Evolutionary conservation across 2,329 filamentous ascomycete genomes (phyloP).

Genomic region (Botrytis cinerea): DNA sequence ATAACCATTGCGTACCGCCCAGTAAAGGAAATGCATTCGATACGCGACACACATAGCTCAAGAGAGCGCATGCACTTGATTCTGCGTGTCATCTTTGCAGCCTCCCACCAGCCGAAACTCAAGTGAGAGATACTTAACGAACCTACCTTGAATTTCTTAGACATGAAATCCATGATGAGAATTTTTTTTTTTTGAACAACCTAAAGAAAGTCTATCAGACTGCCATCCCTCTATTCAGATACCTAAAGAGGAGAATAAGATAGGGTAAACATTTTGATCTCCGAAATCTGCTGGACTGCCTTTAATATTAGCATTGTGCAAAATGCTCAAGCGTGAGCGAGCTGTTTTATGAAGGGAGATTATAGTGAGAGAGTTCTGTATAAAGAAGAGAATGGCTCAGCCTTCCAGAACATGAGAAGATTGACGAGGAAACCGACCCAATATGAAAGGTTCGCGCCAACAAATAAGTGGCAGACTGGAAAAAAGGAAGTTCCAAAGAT

Average conservation of each 20-base stretch:
- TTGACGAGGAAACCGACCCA: slow-evolving; percentile 18
- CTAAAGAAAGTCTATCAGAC: slow-evolving; percentile 37
- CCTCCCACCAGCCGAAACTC: slow-evolving; percentile 32
- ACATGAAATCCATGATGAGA: slow-evolving; percentile 38
- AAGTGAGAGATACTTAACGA: slow-evolving; percentile 40
- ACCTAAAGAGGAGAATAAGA: slow-evolving; percentile 33
- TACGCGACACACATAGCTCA: slow-evolving; percentile 30
- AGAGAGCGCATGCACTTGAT: slow-evolving; percentile 42
- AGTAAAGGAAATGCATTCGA: slow-evolving; percentile 21
- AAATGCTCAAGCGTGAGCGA: slow-evolving; percentile 47
- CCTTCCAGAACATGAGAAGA: slow-evolving; percentile 31
- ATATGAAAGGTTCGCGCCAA: slow-evolving; percentile 21
- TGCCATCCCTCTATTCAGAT: slow-evolving; percentile 38
- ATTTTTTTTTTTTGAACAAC: slow-evolving; percentile 27
- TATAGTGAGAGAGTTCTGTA: slow-evolving; percentile 41
- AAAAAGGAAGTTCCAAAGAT: slow-evolving; percentile 20
- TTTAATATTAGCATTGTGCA: slow-evolving; percentile 47
- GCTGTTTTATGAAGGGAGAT: slow-evolving; percentile 45
- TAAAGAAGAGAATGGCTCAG: slow-evolving; percentile 44
- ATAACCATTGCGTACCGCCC: slow-evolving; percentile 31
- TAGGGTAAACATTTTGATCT: slow-evolving; percentile 26
- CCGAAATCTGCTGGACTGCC: slow-evolving; percentile 46
- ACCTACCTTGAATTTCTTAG: slow-evolving; percentile 40
- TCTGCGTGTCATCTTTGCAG: slow-evolving; percentile 40
- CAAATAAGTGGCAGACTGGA: slow-evolving; percentile 22